These are phyloP conservation scores for Phytophthora nicotianae DNA, from an alignment of 352 stramenopile genomes.

Conservation along the genomic window DNA sequence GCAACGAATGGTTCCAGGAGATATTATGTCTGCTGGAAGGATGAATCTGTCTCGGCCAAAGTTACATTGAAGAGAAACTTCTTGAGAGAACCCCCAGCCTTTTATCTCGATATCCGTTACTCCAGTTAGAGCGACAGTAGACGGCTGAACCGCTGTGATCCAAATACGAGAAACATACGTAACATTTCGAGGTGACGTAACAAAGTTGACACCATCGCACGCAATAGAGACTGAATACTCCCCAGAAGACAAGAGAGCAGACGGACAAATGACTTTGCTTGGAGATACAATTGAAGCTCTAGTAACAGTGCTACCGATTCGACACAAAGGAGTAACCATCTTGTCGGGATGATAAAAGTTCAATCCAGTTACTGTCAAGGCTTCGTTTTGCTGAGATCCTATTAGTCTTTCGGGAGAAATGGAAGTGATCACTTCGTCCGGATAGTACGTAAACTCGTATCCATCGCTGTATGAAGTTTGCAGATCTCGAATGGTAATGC, in stretches of 20 bases:
- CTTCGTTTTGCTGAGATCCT: constrained; percentile 4
- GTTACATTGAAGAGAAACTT: constrained; percentile 18
- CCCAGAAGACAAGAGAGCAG: constrained; percentile 17
- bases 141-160: constrained; percentile 32
- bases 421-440: constrained; percentile 36
- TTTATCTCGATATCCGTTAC: constrained; percentile 30
- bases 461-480: neutral
- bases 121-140: constrained; percentile 22
- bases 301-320: constrained; percentile 23
- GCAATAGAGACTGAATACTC: constrained; percentile 39
- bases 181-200: constrained; percentile 19
- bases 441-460: constrained; percentile 28
- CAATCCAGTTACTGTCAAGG: constrained; percentile 27
- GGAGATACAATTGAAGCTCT: constrained; percentile 32
- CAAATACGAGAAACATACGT: constrained; percentile 20
- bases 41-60: constrained; percentile 32
- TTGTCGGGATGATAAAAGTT: constrained; percentile 33
- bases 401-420: constrained; percentile 19
- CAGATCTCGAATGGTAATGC: constrained; percentile 25
- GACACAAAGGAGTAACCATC: constrained; percentile 28
- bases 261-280: constrained; percentile 25
- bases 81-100: constrained; percentile 26
- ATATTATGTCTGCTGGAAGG: constrained; percentile 15
- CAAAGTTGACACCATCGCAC: constrained; percentile 47
- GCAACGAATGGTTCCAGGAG: constrained; percentile 25